Evolutionary conservation across 495 filamentous ascomycete species (phyloP).

Genomic region (Corynascus novoguineensis): DNA sequence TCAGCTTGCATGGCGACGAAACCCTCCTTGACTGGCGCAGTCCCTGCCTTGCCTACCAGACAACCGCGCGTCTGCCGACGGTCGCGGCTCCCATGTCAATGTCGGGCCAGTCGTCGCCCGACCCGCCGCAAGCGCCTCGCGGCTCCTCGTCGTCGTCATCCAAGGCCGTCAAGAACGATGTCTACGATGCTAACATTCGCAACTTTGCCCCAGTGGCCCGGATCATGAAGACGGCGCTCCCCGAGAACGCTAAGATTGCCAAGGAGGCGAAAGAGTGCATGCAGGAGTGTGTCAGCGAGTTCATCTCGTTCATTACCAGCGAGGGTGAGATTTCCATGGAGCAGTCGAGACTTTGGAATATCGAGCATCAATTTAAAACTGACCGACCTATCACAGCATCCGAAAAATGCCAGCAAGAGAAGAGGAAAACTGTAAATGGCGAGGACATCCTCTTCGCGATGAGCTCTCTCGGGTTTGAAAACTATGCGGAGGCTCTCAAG

Average conservation of each 20-base stretch:
- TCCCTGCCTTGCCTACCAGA: constrained; percentile 41
- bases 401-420: constrained; percentile 98
- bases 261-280: constrained; percentile 99
- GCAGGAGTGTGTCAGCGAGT: constrained; percentile 99
- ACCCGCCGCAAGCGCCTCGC: constrained; percentile 41
- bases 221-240: constrained; percentile 96
- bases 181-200: constrained; percentile 80
- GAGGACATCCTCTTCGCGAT: constrained; percentile 98
- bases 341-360: constrained; percentile 16
- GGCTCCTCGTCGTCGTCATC: constrained; percentile 29
- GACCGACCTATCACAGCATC: constrained; percentile 64
- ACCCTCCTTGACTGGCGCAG: constrained; percentile 40
- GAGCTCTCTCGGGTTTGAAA: constrained; percentile 98
- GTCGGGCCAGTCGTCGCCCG: constrained; percentile 50
- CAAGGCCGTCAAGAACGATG: constrained; percentile 44
- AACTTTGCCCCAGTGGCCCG: constrained; percentile 91
- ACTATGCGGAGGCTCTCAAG: constrained; percentile 95
- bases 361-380: constrained; percentile 17
- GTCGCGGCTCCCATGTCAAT: constrained; percentile 31
- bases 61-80: constrained; percentile 34
- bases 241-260: constrained; percentile 98
- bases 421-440: constrained; percentile 97
- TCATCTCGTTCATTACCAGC: constrained; percentile 99
- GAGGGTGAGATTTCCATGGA: constrained; percentile 59
- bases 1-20: constrained; percentile 32